Evolutionary conservation across 2,329 filamentous ascomycete species (phyloP).

Genomic region (Thielaviopsis populi): DNA sequence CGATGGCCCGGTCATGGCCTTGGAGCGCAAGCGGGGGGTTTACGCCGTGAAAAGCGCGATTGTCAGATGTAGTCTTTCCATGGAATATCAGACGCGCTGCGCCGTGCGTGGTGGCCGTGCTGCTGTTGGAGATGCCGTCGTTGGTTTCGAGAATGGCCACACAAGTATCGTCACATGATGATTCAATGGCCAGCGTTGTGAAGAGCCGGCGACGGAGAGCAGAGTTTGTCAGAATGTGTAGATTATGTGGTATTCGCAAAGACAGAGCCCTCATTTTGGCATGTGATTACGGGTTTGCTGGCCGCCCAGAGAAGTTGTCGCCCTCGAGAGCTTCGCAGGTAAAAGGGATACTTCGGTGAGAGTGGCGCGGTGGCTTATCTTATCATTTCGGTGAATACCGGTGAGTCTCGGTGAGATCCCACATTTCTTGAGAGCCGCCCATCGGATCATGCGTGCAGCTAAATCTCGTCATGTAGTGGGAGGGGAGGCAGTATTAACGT

Average conservation of each 20-base stretch:
- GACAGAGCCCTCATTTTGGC: neutral
- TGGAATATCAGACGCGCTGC: constrained; percentile 56
- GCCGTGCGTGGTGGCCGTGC: neutral
- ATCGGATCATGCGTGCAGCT: neutral
- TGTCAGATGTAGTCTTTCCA: constrained; percentile 67
- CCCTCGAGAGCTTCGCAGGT: neutral
- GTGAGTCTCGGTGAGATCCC: neutral
- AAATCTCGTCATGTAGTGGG: neutral
- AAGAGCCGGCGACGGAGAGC: constrained; percentile 24
- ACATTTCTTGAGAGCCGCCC: neutral
- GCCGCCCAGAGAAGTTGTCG: neutral
- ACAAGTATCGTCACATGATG: constrained; percentile 84
- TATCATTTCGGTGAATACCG: neutral
- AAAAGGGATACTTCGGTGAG: neutral
- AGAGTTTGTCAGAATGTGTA: neutral
- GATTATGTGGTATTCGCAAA: neutral
- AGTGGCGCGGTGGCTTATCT: neutral
- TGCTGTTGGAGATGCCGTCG: neutral
- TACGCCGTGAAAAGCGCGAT: constrained; percentile 58
- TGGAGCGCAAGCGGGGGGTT: constrained; percentile 61
- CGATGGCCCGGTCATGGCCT: constrained; percentile 60
- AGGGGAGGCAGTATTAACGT: neutral
- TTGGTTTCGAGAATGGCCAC: constrained; percentile 54
- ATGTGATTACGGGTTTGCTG: neutral
- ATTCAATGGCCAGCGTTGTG: constrained; percentile 60